Conservation (phyloP, 2,329 filamentous ascomycete genomes). For the Bimuria novae-zelandiae region DNA sequence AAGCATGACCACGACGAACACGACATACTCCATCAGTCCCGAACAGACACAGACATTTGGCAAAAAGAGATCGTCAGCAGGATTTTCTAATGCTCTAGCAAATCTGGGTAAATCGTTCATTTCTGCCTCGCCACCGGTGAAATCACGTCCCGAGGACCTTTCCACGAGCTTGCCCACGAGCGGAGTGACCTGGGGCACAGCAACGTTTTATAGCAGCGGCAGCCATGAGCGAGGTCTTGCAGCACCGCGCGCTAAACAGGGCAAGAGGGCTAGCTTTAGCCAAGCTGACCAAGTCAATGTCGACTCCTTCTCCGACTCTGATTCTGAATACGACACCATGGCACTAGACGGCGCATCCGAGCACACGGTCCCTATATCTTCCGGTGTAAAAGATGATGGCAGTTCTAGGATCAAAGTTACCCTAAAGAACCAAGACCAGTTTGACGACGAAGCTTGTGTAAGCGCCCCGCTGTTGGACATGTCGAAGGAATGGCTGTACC, state of each 20-base stretch:
- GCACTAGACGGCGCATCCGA: conserved; percentile 28
- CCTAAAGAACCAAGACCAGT: conserved; percentile 62
- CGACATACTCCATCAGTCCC: conserved; percentile 49
- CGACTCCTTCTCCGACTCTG: conserved; percentile 39
- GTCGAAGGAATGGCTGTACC: conserved; percentile 53
- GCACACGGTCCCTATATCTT: conserved; percentile 23
- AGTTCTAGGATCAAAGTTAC: conserved; percentile 51
- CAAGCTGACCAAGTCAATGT: conserved; percentile 37
- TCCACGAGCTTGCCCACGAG: conserved; percentile 49
- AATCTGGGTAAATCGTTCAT: conserved; percentile 48
- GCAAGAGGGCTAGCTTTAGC: conserved; percentile 46
- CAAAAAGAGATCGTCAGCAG: conserved; percentile 42
- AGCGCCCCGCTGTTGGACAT: conserved; percentile 56
- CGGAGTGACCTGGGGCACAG: conserved; percentile 54
- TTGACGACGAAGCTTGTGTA: conserved; percentile 57
- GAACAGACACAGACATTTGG: conserved; percentile 41
- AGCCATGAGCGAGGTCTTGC: conserved; percentile 34
- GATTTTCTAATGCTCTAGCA: conserved; percentile 47
- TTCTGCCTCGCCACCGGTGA: conserved; percentile 46
- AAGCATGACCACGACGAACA: conserved; percentile 43
- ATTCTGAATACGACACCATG: conserved; percentile 35
- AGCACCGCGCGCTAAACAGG: conserved; percentile 40
- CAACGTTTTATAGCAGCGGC: conserved; percentile 46
- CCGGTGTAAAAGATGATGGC: conserved; percentile 15
- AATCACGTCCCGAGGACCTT: conserved; percentile 43